Percentiles rank a stretch among this genome's conserved stretches.
Conservation (phyloP, 139 green algal genomes). For the Chlorella sp. region DNA sequence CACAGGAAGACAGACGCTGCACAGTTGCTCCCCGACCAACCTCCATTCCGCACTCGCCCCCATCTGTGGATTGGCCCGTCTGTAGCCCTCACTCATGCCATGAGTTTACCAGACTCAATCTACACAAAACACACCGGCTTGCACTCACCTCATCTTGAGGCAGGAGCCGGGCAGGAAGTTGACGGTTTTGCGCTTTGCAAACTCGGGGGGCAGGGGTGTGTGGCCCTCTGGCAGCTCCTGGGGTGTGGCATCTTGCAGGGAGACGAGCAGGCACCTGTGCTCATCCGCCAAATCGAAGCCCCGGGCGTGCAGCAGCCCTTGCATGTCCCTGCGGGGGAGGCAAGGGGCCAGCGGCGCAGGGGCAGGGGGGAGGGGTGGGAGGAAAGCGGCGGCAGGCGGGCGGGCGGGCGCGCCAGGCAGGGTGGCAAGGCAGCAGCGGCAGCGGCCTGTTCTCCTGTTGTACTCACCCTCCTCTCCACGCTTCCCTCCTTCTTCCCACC, state of each 20-base stretch:
- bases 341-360: not conserved
- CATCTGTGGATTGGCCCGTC: no score
- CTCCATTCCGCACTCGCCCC: no score
- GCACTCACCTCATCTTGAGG: slow-evolving; percentile 23
- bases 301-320: slow-evolving; percentile 19
- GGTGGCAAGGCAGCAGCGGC: not conserved
- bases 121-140: not conserved
- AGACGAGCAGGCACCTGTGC: slow-evolving; percentile 39
- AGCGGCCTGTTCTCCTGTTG: no score
- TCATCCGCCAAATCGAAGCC: slow-evolving; percentile 38
- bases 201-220: slow-evolving; percentile 4
- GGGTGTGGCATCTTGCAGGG: not conserved
- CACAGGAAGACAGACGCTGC: no score
- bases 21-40: no score
- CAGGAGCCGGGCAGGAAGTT: slow-evolving; percentile 38
- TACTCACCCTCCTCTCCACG: no score
- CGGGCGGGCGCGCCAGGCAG: not conserved
- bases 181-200: slow-evolving; percentile 17
- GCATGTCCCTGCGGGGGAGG: slow-evolving; percentile 22
- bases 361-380: not conserved
- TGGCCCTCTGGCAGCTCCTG: slow-evolving; percentile 12
- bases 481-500: no score
- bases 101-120: no score
- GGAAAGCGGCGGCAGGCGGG: not conserved
- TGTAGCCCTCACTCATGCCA: no score